These are phyloP conservation scores for Suillus placidus DNA, from an alignment of 768 basidiomycete species.

Conservation along the genomic window DNA sequence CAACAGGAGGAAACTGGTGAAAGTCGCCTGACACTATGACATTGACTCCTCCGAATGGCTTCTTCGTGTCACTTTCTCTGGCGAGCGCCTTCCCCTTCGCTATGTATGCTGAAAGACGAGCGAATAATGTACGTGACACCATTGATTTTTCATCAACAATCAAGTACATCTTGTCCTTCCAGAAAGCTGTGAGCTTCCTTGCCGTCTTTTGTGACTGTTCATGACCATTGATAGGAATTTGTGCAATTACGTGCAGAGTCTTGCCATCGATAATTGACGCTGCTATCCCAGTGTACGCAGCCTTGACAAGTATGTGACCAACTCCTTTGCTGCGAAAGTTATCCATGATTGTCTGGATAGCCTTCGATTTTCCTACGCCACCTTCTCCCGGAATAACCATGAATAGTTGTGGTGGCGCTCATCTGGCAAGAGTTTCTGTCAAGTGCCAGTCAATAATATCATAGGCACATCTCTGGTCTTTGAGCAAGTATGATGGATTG, in stretches of 20 bases:
- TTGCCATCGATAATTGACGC: slow-evolving; percentile 41
- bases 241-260: slow-evolving; percentile 38
- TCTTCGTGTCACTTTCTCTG: background rate
- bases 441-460: no score
- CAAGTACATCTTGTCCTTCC: no score
- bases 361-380: slow-evolving; percentile 46
- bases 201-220: no score
- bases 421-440: slow-evolving; percentile 19
- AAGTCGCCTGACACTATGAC: slow-evolving; percentile 45
- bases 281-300: slow-evolving; percentile 44
- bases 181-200: no score
- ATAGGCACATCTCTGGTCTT: no score
- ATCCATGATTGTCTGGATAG: slow-evolving; percentile 42
- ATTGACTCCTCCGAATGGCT: slow-evolving; percentile 41
- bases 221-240: no score
- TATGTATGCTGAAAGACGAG: no score
- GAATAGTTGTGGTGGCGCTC: slow-evolving; percentile 30
- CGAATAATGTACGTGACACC: no score
- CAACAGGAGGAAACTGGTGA: slow-evolving; percentile 32
- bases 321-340: slow-evolving; percentile 29
- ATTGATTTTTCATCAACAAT: no score
- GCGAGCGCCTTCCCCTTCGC: no score
- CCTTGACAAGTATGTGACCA: slow-evolving; percentile 32
- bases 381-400: slow-evolving; percentile 47
- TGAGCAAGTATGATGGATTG: no score